Base-by-base conservation (phyloP, 169 alveolate species). In the Plasmodium coatneyi region DNA sequence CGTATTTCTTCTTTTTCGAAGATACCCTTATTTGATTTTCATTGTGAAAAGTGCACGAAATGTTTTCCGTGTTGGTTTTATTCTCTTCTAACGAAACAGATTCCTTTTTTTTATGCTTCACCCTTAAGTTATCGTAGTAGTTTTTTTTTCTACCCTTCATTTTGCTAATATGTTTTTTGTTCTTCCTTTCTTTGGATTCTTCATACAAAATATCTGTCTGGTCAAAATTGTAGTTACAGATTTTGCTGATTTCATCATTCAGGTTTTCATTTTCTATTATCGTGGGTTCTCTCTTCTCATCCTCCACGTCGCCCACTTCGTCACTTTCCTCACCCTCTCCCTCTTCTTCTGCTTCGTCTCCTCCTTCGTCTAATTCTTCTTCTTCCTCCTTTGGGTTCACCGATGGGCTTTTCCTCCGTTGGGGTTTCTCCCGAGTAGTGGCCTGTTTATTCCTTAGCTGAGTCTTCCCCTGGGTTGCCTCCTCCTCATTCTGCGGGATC, bases 11-110 rank as follows among this genome's bases (percentile, higher is more conserved):
- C 52, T 78, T 80, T 12, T 78, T 54, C 3, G 89, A 30, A 22
- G 90, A 16, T 3, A 87, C 93, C 71, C 93, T 87, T 19, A 87
- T 79, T 49, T 80, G 81, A 78, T 78, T 66, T 79, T 87, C 93
- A 43, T 30, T 32, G 30, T 87, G 79, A 25, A 87, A 87, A 6
- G 93, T 56, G 28, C 93, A 87, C 0, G 80, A 39, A 60, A 43
- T 56, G 9, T 49, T 76, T 79, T 87, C 93, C 19, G 66, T 56
- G 32, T 16, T 80, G 3, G 32, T 80, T 9, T 87, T 41, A 56
- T 84, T 9, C 12, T 49, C 81, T 25, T 78, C 83, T 43, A 22
- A 78, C 10, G 36, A n/a, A 1, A n/a, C 7, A 56, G 43, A 19
- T 19, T 25, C 22, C 32, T 79, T 78, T 60, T 3, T 49, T 16